A percentile compares a stretch with the other conserved stretches of the same genome.
Conservation (phyloP, 257 asterid species). For the Jasminum sambac region DNA sequence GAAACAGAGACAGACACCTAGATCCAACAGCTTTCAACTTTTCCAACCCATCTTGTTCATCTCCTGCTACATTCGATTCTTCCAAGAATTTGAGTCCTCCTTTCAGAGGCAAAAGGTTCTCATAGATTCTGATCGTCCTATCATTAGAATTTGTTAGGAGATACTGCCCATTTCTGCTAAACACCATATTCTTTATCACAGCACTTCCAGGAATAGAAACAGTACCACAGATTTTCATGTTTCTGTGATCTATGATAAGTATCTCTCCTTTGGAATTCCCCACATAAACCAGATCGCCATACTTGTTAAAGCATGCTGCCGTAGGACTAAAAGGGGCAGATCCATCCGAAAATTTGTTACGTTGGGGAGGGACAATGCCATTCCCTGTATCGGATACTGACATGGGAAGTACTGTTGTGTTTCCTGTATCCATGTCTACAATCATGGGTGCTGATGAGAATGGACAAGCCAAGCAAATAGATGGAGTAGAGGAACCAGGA, state of each 20-base stretch:
- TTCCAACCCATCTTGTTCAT: conserved; percentile 58
- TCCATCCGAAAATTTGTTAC: conserved; percentile 74
- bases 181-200: conserved; percentile 77
- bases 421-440: conserved; percentile 56
- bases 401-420: conserved; percentile 65
- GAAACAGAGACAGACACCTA: conserved; percentile 58
- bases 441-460: conserved; percentile 88
- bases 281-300: conserved; percentile 78
- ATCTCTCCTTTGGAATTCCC: conserved; percentile 94
- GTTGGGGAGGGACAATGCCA: conserved; percentile 50
- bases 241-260: conserved; percentile 61
- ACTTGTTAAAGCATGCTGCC: conserved; percentile 84
- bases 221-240: conserved; percentile 49
- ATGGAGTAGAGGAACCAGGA: conserved; percentile 77
- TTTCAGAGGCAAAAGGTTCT: conserved; percentile 74
- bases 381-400: conserved; percentile 52
- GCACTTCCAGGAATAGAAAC: conserved; percentile 66
- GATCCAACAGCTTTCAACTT: conserved; percentile 70
- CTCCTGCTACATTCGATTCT: conserved; percentile 30
- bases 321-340: conserved; percentile 81
- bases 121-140: conserved; percentile 73
- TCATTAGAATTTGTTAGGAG: conserved; percentile 86
- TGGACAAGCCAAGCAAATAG: conserved; percentile 82
- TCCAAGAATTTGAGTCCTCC: conserved; percentile 50
- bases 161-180: conserved; percentile 79